Evolutionary conservation across 176 grass and related monocot species (phyloP), one percentile per base, ranked within the genome.

Genomic region (Chloris gayana): DNA sequence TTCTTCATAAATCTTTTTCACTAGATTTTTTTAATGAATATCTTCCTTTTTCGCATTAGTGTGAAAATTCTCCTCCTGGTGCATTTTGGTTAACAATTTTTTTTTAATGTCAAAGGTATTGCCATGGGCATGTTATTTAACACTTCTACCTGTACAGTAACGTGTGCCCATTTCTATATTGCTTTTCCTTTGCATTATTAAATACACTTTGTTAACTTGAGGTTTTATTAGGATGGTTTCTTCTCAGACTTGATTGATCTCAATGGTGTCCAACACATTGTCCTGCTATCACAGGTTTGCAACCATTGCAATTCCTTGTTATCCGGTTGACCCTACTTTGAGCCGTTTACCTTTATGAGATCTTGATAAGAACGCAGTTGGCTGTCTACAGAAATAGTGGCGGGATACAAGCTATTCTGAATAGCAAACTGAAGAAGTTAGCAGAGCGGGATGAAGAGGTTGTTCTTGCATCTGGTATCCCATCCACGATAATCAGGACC

Each of bases 221-320:
- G 58, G 2, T 74, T 81, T 83, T 64, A 22, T 68, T 60, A 98
- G 92, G 90, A 93, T 82, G 96, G 92, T 44, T 98, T 95, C 78
- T 88, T 95, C 50, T 93, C 96, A 62, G 85, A 95, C 53, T 72
- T 65, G 31, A 85, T 69, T 6, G 73, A 85, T 19, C 72, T 89
- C 33, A 93, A 72, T 44, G 96, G 90, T 81, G 85, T 89, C 9
- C 63, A 95, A 63, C 96, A 98, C 63, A 93, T 98, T 71, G 75
- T 95, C 88, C 75, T 93, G 87, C 86, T 98, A 65, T 95, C 96
- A 70, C 92, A 98, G 96, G 96, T 98, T 87, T 83, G 79, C 31
- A 83, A 27, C 56, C 77, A 15, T 29, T 64, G 18, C 51, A 72
- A 49, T 67, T 69, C 67, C n/a, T 6, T 64, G 21, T 46, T 77